These are phyloP conservation scores for Amanita exitialis DNA, from an alignment of 768 basidiomycete genomes.

Conservation along the genomic window DNA sequence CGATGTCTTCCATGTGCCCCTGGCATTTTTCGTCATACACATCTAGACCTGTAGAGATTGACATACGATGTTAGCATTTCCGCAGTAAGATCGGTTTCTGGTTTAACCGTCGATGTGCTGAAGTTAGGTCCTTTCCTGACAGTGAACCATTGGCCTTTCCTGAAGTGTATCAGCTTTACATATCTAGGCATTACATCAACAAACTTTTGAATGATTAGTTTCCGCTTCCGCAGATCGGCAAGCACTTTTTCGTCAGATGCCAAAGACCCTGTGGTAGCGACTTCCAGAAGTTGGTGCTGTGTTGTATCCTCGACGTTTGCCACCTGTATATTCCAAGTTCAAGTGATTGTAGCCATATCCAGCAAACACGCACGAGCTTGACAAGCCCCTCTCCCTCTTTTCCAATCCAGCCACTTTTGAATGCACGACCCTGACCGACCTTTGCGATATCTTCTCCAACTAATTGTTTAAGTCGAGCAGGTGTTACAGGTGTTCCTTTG, in stretches of 20 bases:
- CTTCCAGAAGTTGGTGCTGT: slow-evolving; percentile 60
- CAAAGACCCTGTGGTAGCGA: slow-evolving; percentile 64
- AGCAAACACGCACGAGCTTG: slow-evolving; percentile 58
- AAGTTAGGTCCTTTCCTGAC: slow-evolving; percentile 80
- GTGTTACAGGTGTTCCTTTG: slow-evolving; percentile 53
- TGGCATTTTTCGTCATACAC: slow-evolving; percentile 20
- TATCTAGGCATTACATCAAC: neutral
- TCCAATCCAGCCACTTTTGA: slow-evolving; percentile 94
- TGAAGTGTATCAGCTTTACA: slow-evolving; percentile 19
- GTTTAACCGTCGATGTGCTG: slow-evolving; percentile 85
- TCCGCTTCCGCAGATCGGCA: slow-evolving; percentile 86
- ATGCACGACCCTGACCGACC: slow-evolving; percentile 90
- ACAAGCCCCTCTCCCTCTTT: slow-evolving; percentile 87
- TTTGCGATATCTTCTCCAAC: slow-evolving; percentile 87
- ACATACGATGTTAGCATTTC: slow-evolving; percentile 86
- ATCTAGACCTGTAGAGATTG: neutral
- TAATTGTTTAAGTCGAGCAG: slow-evolving; percentile 56
- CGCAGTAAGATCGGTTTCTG: slow-evolving; percentile 91
- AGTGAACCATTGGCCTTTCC: slow-evolving; percentile 94
- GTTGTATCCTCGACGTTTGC: slow-evolving; percentile 64
- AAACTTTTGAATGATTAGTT: slow-evolving; percentile 78
- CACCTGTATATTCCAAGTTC: slow-evolving; percentile 31
- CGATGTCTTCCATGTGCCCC: slow-evolving; percentile 90
- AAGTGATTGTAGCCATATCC: neutral
- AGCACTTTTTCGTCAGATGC: slow-evolving; percentile 71